Evolutionary conservation across 176 grass and related monocot species (phyloP).

Genomic region (Leersia perrieri): DNA sequence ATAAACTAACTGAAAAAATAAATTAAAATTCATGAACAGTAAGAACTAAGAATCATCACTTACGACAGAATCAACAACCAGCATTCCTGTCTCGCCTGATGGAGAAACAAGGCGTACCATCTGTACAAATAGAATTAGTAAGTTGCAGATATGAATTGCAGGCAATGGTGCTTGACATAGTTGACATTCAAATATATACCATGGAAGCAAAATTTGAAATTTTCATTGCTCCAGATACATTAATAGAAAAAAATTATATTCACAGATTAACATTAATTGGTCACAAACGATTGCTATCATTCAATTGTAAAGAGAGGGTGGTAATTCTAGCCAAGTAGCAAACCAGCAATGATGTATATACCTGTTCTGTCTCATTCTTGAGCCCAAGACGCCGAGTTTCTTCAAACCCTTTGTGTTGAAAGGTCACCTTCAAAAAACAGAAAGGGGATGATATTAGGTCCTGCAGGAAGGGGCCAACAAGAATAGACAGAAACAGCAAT

Average conservation of each 20-base stretch:
- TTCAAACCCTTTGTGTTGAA: slow-evolving; percentile 98
- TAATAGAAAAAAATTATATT: slow-evolving; percentile 9
- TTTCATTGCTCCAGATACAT: neutral
- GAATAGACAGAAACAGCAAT: neutral
- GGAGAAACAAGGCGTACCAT: slow-evolving; percentile 79
- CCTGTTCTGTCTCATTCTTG: slow-evolving; percentile 87
- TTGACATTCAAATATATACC: slow-evolving; percentile 29
- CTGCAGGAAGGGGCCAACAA: neutral
- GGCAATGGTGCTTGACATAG: neutral
- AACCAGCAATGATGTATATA: slow-evolving; percentile 13
- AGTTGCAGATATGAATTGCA: neutral
- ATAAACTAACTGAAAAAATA: neutral
- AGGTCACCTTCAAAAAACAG: slow-evolving; percentile 52
- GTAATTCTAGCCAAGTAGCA: neutral
- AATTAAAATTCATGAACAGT: slow-evolving; percentile 21
- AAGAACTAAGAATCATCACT: slow-evolving; percentile 40
- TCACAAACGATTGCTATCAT: neutral
- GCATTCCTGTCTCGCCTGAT: slow-evolving; percentile 86
- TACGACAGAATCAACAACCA: slow-evolving; percentile 96
- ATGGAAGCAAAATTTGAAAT: slow-evolving; percentile 15
- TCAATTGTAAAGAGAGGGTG: neutral
- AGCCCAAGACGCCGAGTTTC: slow-evolving; percentile 95
- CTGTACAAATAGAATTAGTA: slow-evolving; percentile 47
- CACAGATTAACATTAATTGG: slow-evolving; percentile 8
- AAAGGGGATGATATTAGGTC: neutral